These are phyloP conservation scores for Tulasnella sp. DNA, from an alignment of 768 basidiomycete genomes.

Conservation along the genomic window DNA sequence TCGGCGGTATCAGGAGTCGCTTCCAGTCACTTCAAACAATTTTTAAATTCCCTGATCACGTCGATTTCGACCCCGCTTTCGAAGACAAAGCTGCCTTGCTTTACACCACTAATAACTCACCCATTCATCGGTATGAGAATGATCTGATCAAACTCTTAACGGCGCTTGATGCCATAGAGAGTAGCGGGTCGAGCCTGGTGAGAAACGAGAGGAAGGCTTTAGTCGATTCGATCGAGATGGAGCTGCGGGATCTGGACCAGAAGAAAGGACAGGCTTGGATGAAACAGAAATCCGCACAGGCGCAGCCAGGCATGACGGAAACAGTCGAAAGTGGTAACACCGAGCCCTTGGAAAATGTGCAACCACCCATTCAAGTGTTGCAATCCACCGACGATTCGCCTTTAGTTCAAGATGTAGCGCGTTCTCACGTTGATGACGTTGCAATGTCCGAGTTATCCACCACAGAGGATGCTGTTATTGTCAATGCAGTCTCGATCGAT, in stretches of 20 bases:
- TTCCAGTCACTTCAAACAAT: constrained; percentile 33
- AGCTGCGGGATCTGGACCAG: constrained; percentile 40
- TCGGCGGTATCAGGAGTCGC: constrained; percentile 31
- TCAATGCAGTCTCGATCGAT: too few species aligned
- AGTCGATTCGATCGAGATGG: constrained; percentile 47
- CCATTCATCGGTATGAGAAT: constrained; percentile 50
- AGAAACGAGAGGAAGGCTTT: constrained; percentile 38
- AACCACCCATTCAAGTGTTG: too few species aligned
- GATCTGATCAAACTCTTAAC: constrained; percentile 49
- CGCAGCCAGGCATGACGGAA: too few species aligned
- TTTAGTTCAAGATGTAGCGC: too few species aligned
- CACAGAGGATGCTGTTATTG: too few species aligned
- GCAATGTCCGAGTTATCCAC: too few species aligned
- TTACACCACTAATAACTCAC: constrained; percentile 46
- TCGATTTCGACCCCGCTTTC: constrained; percentile 33
- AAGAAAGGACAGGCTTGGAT: constrained; percentile 25
- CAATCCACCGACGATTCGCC: too few species aligned
- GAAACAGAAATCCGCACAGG: constrained; percentile 11
- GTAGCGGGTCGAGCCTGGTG: constrained; percentile 43
- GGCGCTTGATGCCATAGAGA: constrained; percentile 55
- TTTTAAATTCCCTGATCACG: constrained; percentile 34
- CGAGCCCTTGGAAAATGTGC: too few species aligned
- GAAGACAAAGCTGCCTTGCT: constrained; percentile 46
- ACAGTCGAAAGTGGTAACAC: too few species aligned
- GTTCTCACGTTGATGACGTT: too few species aligned